A percentile compares a stretch with the other conserved stretches of the same genome.
phyloP scores from a whole-genome alignment of 768 basidiomycete genomes.

The Phlebiopsis gigantea region DNA sequence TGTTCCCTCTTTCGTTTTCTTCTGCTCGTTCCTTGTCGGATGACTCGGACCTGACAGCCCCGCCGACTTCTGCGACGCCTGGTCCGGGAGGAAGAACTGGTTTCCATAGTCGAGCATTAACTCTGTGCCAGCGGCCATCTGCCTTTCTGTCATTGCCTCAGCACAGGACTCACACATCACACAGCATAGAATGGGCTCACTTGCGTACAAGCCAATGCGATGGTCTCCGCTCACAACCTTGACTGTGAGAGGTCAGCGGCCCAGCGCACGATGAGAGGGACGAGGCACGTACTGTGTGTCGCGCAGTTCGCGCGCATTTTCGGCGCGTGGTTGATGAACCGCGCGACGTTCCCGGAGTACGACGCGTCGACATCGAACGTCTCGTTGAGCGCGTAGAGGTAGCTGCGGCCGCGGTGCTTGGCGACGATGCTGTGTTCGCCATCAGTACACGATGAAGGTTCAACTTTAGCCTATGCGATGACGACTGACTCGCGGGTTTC shows the following conservation, averaged over 20 bases:
- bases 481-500: slow-evolving; percentile 45
- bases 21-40: too few relatives aligned
- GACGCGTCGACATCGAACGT: slow-evolving; percentile 48
- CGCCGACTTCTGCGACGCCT: too few relatives aligned
- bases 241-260: slow-evolving; percentile 31
- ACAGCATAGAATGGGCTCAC: slow-evolving; percentile 33
- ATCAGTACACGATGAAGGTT: background rate
- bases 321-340: slow-evolving; percentile 61
- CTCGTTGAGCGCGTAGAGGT: slow-evolving; percentile 52
- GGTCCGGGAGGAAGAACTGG: slow-evolving; percentile 34
- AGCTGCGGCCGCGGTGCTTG: slow-evolving; percentile 48
- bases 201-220: slow-evolving; percentile 56
- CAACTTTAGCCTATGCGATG: too few relatives aligned
- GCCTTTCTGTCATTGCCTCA: slow-evolving; percentile 28
- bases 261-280: background rate
- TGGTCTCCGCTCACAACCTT: slow-evolving; percentile 59
- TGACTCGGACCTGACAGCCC: too few relatives aligned
- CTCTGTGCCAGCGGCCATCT: slow-evolving; percentile 40
- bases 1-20: too few relatives aligned
- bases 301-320: slow-evolving; percentile 35
- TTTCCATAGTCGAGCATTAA: slow-evolving; percentile 56
- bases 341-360: slow-evolving; percentile 53
- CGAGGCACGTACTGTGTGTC: slow-evolving; percentile 35
- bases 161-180: background rate
- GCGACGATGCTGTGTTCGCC: slow-evolving; percentile 34